Base-by-base conservation (phyloP, 148 eudicot genomes). In the Persicaria maculosa region DNA sequence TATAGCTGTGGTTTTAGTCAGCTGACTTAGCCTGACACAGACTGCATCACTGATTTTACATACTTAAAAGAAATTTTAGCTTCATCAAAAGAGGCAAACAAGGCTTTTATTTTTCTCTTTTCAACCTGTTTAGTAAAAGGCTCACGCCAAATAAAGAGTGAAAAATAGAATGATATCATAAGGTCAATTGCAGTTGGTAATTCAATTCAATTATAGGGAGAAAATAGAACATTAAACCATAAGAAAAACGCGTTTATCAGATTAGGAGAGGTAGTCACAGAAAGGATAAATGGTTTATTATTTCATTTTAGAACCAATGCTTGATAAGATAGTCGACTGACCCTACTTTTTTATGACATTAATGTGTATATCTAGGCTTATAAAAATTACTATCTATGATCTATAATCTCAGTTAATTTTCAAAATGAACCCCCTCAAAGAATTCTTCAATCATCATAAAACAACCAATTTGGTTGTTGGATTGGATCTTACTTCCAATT, bases 401-500 rank as follows among this genome's bases (percentile, higher is more conserved):
- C 44, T 25, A 31, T 36, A 25, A 62, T 62, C 68, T 11, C 70
- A 65, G 46, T 65, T 65, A 65, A 14, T 43, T 36, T 65, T 65
- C 19, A 65, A 59, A 59, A 17, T 61, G 47, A 7, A 59, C 16
- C 62, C 43, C 54, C 44, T 62, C 19, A 59, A 20, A 36, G 54
- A 44, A 11, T 59, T n/a, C 44, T n/a, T 58, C 25, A 10, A 71
- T 72, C 12, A 16, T 74, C 77, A 75, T 10, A 36, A 62, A 67
- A 68, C 74, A 48, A 50, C 53, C 72, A 50, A 65, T n/a, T 50
- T 48, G n/a, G 31, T 79, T 69, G 47, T 65, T 65, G 46, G 17
- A 12, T 5, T 6, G 73, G 72, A 58, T 81, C 97, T 92, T 90
- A 95, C 99, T 88, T 95, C 99, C 88, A 95, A 75, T 77, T 92